phyloP scores from a whole-genome alignment of 2,329 filamentous ascomycete genomes.

The Byssothecium circinans region DNA sequence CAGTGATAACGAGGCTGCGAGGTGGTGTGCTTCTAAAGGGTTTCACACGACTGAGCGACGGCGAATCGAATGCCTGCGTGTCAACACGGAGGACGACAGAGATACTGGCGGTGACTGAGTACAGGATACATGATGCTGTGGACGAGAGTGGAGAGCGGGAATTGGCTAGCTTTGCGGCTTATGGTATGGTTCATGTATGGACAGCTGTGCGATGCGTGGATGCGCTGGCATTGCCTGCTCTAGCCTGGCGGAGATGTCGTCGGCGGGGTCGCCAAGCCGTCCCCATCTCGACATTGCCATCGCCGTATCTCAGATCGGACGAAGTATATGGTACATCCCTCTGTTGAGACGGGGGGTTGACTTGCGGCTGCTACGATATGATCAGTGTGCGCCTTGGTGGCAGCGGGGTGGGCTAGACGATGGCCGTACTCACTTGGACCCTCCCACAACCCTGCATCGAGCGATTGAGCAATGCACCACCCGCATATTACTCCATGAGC shows the following conservation, averaged over 20 bases:
- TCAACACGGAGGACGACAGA: constrained; percentile 17
- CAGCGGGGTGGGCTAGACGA: neutral
- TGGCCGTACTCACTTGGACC: neutral
- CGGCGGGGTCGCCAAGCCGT: constrained; percentile 9
- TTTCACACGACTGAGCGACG: constrained; percentile 23
- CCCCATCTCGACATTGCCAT: neutral
- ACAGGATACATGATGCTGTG: constrained; percentile 43
- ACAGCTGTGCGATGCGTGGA: constrained; percentile 35
- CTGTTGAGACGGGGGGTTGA: neutral
- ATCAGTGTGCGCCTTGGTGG: neutral
- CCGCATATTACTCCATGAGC: neutral
- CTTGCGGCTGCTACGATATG: neutral
- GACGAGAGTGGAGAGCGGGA: constrained; percentile 22
- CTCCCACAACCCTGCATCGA: neutral
- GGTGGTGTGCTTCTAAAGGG: constrained; percentile 16
- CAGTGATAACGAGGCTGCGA: constrained; percentile 11
- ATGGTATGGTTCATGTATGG: constrained; percentile 32
- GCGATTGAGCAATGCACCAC: neutral
- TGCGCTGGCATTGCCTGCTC: constrained; percentile 39
- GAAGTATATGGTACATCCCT: neutral
- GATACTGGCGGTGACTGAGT: constrained; percentile 40
- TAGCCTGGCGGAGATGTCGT: constrained; percentile 16
- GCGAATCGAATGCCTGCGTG: constrained; percentile 23
- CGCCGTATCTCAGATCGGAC: neutral
- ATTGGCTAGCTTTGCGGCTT: constrained; percentile 40